phyloP scores from a whole-genome alignment of 345 rosid genomes.

The Acer campestre region DNA sequence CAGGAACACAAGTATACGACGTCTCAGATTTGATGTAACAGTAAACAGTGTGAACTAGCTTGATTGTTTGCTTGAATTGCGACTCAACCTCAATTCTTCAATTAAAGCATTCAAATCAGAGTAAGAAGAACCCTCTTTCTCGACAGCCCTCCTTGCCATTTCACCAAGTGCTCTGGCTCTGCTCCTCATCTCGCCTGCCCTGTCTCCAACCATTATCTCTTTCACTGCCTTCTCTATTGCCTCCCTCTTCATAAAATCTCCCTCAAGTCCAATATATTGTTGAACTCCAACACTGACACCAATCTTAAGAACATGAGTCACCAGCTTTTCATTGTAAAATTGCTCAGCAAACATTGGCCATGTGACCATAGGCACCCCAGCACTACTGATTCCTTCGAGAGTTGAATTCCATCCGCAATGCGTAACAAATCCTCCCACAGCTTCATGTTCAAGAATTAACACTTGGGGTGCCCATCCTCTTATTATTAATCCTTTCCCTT shows the following conservation, averaged over 20 bases:
- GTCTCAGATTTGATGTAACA: no score
- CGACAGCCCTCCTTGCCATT: constrained; percentile 35
- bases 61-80: no score
- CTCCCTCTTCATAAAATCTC: constrained; percentile 36
- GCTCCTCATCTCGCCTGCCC: constrained; percentile 31
- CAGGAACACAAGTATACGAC: no score
- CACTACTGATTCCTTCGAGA: constrained; percentile 43
- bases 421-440: constrained; percentile 53
- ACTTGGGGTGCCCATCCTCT: constrained; percentile 69
- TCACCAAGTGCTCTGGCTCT: constrained; percentile 26
- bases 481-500: constrained; percentile 46
- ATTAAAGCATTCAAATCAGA: not conserved
- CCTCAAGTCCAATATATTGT: constrained; percentile 22
- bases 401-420: constrained; percentile 67
- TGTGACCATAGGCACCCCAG: constrained; percentile 55
- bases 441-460: constrained; percentile 55
- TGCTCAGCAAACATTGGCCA: constrained; percentile 53
- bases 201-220: constrained; percentile 37
- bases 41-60: no score
- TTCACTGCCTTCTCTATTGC: constrained; percentile 38
- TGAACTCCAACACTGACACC: constrained; percentile 46
- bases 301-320: constrained; percentile 39
- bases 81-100: no score
- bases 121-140: constrained; percentile 42
- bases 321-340: constrained; percentile 55